These are phyloP conservation scores for Penicillium roqueforti DNA, from an alignment of 495 filamentous ascomycete species.

Conservation along the genomic window DNA sequence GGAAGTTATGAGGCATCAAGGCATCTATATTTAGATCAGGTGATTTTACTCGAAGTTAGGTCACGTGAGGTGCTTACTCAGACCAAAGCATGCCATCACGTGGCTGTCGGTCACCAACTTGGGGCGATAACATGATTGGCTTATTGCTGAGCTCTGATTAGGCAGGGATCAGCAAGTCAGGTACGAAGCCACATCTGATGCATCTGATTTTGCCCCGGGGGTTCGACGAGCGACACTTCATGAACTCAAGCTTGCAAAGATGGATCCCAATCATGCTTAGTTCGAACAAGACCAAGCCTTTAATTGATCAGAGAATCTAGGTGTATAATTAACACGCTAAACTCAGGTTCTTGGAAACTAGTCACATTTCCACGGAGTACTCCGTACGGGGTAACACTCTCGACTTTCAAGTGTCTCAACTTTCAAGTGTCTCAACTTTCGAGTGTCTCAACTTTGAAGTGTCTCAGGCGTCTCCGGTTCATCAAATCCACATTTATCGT, in stretches of 20 bases:
- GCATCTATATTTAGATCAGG: background rate
- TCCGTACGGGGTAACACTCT: too few species aligned
- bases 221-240: too few species aligned
- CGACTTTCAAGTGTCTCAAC: too few species aligned
- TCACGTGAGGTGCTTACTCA: background rate
- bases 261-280: background rate
- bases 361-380: background rate
- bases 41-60: background rate
- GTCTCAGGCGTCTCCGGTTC: too few species aligned
- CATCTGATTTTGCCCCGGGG: background rate
- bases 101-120: background rate
- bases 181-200: background rate
- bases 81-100: background rate
- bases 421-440: too few species aligned
- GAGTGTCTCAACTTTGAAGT: too few species aligned
- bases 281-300: background rate
- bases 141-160: background rate
- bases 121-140: background rate
- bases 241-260: background rate
- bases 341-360: background rate
- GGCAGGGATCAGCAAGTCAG: background rate
- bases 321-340: background rate
- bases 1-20: conserved; percentile 7
- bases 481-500: too few species aligned
- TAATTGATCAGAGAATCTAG: background rate